Evolutionary conservation across 805 yeast species (phyloP), one percentile per base, ranked within the genome.

Genomic region (Wickerhamomyces queroliae): DNA sequence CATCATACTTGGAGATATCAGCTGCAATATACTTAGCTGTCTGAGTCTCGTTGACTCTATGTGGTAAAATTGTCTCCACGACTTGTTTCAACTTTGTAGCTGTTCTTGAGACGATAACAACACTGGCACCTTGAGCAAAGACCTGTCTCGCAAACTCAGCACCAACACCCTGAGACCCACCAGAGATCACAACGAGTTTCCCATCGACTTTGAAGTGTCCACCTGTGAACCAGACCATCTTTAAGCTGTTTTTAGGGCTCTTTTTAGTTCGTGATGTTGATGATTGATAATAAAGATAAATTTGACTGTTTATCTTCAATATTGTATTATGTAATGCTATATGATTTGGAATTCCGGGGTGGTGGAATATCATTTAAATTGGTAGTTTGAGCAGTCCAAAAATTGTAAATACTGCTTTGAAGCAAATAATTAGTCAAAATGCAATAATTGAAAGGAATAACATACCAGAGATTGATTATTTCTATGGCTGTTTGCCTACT

Each of bases 111-210:
- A 90, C 83, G 16, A 93, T 61, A 2, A 83, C 64, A 1, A 90
- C 85, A 38, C 75, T 71, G 27, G 89, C 83, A 3, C 82, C 80
- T 16, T 56, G 49, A 2, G 67, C 44, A 40, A 70, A 76, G 34
- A 81, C 64, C 40, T 73, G 68, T 31, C 66, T 64, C 0, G 95
- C 95, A 41, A 91, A 60, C 28, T 83, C 85, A 3, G 79, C 79
- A 0, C 99, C 99, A 1, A 91, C 66, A 0, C 99, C 99, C 55
- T 91, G 99, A 0, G 96, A 88, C 0, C 88, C 98, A 4, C 99
- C 99, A 0, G 95, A 76, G n/a, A 91, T 71, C 15, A 91, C 70
- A 3, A 83, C 89, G 1, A 74, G 56, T 37, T 70, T 64, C 10
- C 74, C 65, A 3, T 42, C 44, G 15, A 59, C 44, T 12, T 48